Evolutionary conservation across 257 asterid genomes (phyloP), one percentile per base, ranked within the genome.

Genomic region (Solanum dulcamara): DNA sequence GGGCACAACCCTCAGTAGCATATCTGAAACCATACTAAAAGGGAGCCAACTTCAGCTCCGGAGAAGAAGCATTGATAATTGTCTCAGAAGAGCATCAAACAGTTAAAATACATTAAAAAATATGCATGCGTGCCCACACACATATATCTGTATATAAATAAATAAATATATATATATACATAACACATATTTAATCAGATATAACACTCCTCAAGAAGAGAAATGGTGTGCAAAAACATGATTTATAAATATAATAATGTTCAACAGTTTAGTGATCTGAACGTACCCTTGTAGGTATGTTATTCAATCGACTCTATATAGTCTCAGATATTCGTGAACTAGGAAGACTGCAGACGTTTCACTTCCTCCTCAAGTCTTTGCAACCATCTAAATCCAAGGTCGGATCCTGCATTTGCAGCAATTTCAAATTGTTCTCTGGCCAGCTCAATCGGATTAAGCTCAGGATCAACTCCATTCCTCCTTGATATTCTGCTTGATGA

Each of bases 321-420:
- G 10, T 26, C 81, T 74, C 81, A 5, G 24, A 44, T 7, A 75
- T 75, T 26, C 5, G 4, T 44, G 40, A 77, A 50, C 79, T 86
- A 72, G 55, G 90, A 81, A 38, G 83, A 71, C 81, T 88, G 60
- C 83, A 89, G 35, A 17, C 50, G 87, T 83, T 96, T 87, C 88
- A 92, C 94, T 87, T 94, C 96, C 81, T 93, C 92, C 85, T 93
- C 97, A 1, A 95, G 92, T 83, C 90, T 86, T 62, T 90, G 88
- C 80, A 96, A 87, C 99, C 99, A 96, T 88, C 90, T 94, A 87
- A 96, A 89, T 84, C 99, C 98, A 84, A 96, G 97, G 87, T 96
- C 98, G 81, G 91, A 92, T 71, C 99, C 98, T 35, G 94, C 94
- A 81, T 85, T 90, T 7, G 98, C 98, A 83, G 99, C 99, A 85